Percentiles rank a stretch among this genome's conserved stretches.
Evolutionary conservation across 2,329 filamentous ascomycete species (phyloP).

Genomic region (Delphinella strobiligena): DNA sequence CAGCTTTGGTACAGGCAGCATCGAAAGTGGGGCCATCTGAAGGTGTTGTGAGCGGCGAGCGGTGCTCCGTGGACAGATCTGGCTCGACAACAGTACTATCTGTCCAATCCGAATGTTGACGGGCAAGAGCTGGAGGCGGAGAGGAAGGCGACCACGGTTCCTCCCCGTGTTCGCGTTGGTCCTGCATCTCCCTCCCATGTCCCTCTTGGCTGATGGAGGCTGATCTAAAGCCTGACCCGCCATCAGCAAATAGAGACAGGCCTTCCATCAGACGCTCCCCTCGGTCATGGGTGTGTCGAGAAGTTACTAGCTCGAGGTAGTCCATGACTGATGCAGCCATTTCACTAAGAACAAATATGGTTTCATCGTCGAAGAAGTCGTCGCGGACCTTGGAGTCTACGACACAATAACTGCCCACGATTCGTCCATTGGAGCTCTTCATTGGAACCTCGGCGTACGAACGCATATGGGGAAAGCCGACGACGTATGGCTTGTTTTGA

Average conservation of each 20-base stretch:
- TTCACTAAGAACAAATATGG: constrained; percentile 10
- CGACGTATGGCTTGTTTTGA: constrained; percentile 18
- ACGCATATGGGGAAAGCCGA: constrained; percentile 18
- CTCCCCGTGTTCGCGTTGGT: neutral
- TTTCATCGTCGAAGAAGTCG: constrained; percentile 10
- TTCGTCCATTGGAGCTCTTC: constrained; percentile 18
- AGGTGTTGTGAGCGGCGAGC: too few species aligned
- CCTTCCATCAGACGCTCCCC: constrained; percentile 11
- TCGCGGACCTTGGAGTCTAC: constrained; percentile 18
- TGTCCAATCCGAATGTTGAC: too few species aligned
- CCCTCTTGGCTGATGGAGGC: neutral
- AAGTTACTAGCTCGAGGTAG: constrained; percentile 11
- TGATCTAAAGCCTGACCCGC: constrained; percentile 4
- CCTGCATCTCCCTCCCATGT: neutral
- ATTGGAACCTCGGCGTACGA: constrained; percentile 24
- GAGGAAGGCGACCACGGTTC: too few species aligned
- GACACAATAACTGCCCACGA: constrained; percentile 23
- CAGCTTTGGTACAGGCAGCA: neutral
- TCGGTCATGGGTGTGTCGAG: constrained; percentile 9
- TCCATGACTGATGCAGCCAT: constrained; percentile 11
- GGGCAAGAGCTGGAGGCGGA: too few species aligned
- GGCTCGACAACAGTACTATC: too few species aligned
- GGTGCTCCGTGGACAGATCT: too few species aligned
- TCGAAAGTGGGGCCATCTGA: neutral
- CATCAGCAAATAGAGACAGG: constrained; percentile 11